A percentile compares a stretch with the other conserved stretches of the same genome.
These are phyloP conservation scores for Paraglomus occultum DNA, from an alignment of 192 early-diverging fungal species.

Conservation along the genomic window DNA sequence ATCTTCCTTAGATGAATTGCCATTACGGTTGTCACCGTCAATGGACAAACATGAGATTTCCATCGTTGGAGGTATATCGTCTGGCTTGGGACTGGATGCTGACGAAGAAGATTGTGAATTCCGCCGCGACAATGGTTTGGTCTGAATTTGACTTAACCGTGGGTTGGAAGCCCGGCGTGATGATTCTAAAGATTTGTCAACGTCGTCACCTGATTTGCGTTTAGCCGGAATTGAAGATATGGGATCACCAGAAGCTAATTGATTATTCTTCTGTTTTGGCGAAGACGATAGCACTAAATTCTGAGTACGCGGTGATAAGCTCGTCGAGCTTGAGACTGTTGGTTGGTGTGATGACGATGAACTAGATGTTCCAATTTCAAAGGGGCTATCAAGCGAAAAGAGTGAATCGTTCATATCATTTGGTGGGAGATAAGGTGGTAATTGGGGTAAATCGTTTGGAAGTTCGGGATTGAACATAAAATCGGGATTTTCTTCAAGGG, in stretches of 20 bases:
- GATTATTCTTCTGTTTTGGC: not conserved
- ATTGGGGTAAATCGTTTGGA: conserved; percentile 8
- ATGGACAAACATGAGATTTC: conserved; percentile 40
- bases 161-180: conserved; percentile 19
- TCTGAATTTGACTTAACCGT: conserved; percentile 17
- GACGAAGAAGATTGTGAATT: not conserved
- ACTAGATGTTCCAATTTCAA: not conserved
- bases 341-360: not conserved
- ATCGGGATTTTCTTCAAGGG: conserved; percentile 14
- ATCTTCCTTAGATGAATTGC: not conserved
- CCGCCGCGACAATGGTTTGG: not conserved
- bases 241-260: not conserved
- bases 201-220: conserved; percentile 20
- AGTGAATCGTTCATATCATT: not conserved
- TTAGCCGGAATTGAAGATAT: conserved; percentile 10
- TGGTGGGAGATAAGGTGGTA: not conserved
- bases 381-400: not conserved
- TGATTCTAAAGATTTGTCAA: not conserved
- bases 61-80: conserved; percentile 10
- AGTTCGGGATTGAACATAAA: conserved; percentile 21
- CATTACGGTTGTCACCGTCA: conserved; percentile 28
- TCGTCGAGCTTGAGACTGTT: conserved; percentile 9
- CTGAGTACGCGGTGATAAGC: conserved; percentile 24
- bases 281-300: conserved; percentile 8
- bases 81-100: not conserved